Evolutionary conservation across 1,139 yeast species (phyloP).

Genomic region (Blastobotrys illinoisensis): DNA sequence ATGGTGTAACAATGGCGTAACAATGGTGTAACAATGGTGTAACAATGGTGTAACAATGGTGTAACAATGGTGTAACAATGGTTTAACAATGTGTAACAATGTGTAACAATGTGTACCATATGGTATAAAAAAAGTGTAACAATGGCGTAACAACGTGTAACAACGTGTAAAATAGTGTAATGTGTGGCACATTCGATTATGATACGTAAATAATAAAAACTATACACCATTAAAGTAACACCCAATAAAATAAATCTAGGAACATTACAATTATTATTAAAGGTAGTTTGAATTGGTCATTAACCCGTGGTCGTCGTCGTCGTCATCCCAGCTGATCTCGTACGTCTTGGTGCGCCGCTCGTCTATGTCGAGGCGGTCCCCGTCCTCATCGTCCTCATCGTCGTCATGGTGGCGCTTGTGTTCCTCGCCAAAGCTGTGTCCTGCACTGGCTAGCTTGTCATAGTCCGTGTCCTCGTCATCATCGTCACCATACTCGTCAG

Average conservation of each 20-base stretch:
- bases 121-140: too few relatives aligned
- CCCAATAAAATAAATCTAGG: too few relatives aligned
- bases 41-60: too few relatives aligned
- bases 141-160: too few relatives aligned
- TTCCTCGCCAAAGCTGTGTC: slow-evolving; percentile 5
- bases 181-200: too few relatives aligned
- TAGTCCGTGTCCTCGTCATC: slow-evolving; percentile 14
- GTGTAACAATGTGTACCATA: too few relatives aligned
- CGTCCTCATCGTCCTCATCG: slow-evolving; percentile 19
- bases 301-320: slow-evolving; percentile 1
- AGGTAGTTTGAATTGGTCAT: neutral
- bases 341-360: slow-evolving; percentile 33
- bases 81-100: too few relatives aligned
- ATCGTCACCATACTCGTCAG: slow-evolving; percentile 15
- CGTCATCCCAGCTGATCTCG: slow-evolving; percentile 14
- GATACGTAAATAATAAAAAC: neutral
- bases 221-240: neutral
- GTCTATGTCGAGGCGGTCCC: slow-evolving; percentile 25
- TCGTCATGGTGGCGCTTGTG: slow-evolving; percentile 9
- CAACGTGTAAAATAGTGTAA: neutral
- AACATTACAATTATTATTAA: neutral
- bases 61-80: too few relatives aligned
- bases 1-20: too few relatives aligned
- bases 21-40: too few relatives aligned
- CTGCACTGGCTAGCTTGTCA: slow-evolving; percentile 4